phyloP scores from a whole-genome alignment of 495 filamentous ascomycete genomes.

The Tetracladium marchalianum region DNA sequence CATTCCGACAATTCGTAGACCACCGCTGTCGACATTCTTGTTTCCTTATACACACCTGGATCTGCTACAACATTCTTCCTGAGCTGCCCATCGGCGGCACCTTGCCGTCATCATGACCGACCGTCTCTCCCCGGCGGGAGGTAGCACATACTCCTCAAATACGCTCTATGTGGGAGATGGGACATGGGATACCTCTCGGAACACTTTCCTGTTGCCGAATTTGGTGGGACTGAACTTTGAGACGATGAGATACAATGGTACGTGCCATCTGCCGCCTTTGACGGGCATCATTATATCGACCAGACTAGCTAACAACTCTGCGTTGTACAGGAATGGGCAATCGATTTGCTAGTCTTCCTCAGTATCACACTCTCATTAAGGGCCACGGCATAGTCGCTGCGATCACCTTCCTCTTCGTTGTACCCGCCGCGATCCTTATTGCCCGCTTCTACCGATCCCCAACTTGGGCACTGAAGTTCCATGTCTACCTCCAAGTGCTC shows the following conservation, averaged over 20 bases:
- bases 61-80: not conserved
- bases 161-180: constrained; percentile 84
- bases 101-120: constrained; percentile 38
- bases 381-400: constrained; percentile 80
- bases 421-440: constrained; percentile 68
- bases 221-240: constrained; percentile 80
- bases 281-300: not conserved
- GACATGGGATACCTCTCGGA: constrained; percentile 76
- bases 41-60: no score
- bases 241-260: constrained; percentile 95
- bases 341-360: constrained; percentile 61
- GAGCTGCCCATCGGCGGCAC: constrained; percentile 15
- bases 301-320: not conserved
- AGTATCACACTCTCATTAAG: constrained; percentile 71
- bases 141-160: constrained; percentile 72
- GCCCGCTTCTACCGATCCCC: constrained; percentile 63
- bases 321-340: constrained; percentile 66
- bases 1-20: no score
- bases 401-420: constrained; percentile 77
- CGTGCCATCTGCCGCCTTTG: constrained; percentile 11
- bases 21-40: no score
- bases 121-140: constrained; percentile 63
- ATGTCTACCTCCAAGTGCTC: constrained; percentile 81
- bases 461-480: constrained; percentile 59
- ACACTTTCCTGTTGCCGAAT: constrained; percentile 83